These are phyloP conservation scores for Hymenotorrendiella dingleyae DNA, from an alignment of 2,329 filamentous ascomycete species.

Conservation along the genomic window DNA sequence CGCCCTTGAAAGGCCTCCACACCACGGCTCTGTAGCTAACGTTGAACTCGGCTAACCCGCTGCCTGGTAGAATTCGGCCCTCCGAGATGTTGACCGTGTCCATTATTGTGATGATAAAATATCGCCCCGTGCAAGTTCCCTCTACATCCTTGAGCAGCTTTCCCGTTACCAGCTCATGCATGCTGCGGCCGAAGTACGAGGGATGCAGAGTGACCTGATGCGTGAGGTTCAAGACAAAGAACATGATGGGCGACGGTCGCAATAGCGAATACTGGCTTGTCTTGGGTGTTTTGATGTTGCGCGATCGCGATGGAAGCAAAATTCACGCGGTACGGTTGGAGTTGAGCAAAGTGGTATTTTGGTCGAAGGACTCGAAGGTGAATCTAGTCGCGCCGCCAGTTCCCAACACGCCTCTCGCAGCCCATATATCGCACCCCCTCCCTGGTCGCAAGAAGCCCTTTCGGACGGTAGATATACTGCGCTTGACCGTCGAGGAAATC, in stretches of 20 bases:
- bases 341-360: slow-evolving; percentile 5
- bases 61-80: slow-evolving; percentile 85
- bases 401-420: slow-evolving; percentile 11
- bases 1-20: slow-evolving; percentile 95
- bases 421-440: slow-evolving; percentile 16
- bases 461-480: slow-evolving; percentile 17
- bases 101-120: slow-evolving; percentile 98
- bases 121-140: slow-evolving; percentile 89
- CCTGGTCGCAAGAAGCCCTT: slow-evolving; percentile 14
- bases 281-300: not conserved
- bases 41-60: slow-evolving; percentile 87
- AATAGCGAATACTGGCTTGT: not conserved
- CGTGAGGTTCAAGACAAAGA: slow-evolving; percentile 96
- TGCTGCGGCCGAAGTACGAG: slow-evolving; percentile 92
- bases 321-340: slow-evolving; percentile 1
- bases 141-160: slow-evolving; percentile 91
- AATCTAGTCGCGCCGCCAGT: slow-evolving; percentile 10
- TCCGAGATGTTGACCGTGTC: slow-evolving; percentile 93
- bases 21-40: slow-evolving; percentile 94
- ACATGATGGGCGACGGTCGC: slow-evolving; percentile 53
- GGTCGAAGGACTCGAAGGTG: slow-evolving; percentile 9
- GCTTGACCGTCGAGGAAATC: slow-evolving; percentile 20
- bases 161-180: slow-evolving; percentile 83
- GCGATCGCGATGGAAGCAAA: slow-evolving; percentile 5
- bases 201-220: slow-evolving; percentile 92